Base-by-base conservation (phyloP, 2,329 filamentous ascomycete genomes). In the Zymoseptoria ardabiliae region DNA sequence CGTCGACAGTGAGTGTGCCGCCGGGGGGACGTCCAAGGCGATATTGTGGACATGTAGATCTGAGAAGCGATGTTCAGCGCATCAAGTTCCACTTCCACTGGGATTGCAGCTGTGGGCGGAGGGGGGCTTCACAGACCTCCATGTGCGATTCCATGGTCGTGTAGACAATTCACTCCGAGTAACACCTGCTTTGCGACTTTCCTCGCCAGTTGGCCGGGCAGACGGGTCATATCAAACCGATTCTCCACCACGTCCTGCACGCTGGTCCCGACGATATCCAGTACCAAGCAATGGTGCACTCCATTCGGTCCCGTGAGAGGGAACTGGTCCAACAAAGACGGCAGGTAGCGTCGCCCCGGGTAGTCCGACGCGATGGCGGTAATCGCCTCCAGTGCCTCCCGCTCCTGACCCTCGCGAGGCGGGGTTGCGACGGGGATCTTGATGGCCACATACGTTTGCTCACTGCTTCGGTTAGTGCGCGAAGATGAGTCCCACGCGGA, bases 401-500 rank as follows among this genome's bases (percentile, higher is more conserved):
- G 60, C 58, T 75, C 74, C 3, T 70, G 69, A 50, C 70, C 70
- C 1, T 63, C 58, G 50, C 64, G 66, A 0, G 69, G 63, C 7
- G 60, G 67, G 21, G 69, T 71, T 4, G 69, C 35, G 50, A 71
- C 65, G 57, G 74, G 72, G 20, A 60, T 57, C 45, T 60, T 60
- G 35, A 60, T 50, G 17, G 55, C 58, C 1, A 50, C 55, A 17
- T 48, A 25, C 22, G 63, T 61, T 4, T 64, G 22, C 20, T 67
- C 54, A 45, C 61, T 63, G 55, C 59, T 56, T 9, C 75, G 69
- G 68, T 78, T 74, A 30, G 65, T 71, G 53, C 72, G 73, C 71
- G 73, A 0, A 79, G 70, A 25, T 21, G 54, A 10, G 23, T 21
- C 20, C 8, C 50, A 17, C 22, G 21, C 53, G 21, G n/a, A 48